Evolutionary conservation across 306 rosid species (phyloP).

Genomic region (Vigna radiata): DNA sequence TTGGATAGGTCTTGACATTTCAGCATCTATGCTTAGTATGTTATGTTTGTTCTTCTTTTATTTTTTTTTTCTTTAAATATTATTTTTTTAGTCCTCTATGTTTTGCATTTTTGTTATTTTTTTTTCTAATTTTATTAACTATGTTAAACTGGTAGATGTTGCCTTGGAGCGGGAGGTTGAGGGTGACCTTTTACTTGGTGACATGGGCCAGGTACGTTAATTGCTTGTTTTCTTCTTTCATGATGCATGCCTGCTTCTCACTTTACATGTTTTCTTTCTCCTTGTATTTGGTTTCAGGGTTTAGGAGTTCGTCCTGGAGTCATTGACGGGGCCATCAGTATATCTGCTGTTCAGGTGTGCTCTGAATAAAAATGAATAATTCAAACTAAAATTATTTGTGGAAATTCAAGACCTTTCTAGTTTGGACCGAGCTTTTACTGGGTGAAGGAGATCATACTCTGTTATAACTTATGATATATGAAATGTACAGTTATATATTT

Average conservation of each 20-base stretch:
- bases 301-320: constrained; percentile 91
- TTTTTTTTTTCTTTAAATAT: not conserved
- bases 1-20: constrained; percentile 94
- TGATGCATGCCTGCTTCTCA: constrained; percentile 1
- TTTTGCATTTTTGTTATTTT: not conserved
- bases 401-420: too few species aligned
- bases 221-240: not conserved
- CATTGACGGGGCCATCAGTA: constrained; percentile 91
- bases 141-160: constrained; percentile 55
- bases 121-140: not conserved
- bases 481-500: not conserved
- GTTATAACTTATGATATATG: constrained; percentile 14
- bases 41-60: not conserved
- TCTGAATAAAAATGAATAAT: constrained; percentile 34
- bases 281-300: constrained; percentile 67
- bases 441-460: not conserved
- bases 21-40: constrained; percentile 94
- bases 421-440: too few species aligned
- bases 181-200: constrained; percentile 89
- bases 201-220: constrained; percentile 93
- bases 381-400: too few species aligned
- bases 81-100: not conserved
- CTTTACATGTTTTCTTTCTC: not conserved
- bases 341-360: constrained; percentile 92
- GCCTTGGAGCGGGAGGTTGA: constrained; percentile 89